Percentiles rank a stretch among this genome's conserved stretches.
These are phyloP conservation scores for Leccinum ochraceum DNA, from an alignment of 768 basidiomycete genomes.

Conservation along the genomic window DNA sequence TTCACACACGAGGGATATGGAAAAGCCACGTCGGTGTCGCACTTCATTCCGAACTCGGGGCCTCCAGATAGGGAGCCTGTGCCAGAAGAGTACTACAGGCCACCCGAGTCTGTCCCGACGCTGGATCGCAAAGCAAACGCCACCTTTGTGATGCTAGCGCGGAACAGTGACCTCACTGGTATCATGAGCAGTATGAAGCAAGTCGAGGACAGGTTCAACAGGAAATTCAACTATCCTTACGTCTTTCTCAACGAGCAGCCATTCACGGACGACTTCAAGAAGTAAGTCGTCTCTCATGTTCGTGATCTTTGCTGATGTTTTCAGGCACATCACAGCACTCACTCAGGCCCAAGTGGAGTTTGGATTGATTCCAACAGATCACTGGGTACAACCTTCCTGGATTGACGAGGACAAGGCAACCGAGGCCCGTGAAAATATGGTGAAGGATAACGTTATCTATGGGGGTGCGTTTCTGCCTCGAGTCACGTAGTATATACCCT, in stretches of 20 bases:
- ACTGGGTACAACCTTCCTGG: constrained; percentile 79
- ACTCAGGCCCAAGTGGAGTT: constrained; percentile 44
- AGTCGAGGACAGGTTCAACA: constrained; percentile 88
- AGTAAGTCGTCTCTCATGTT: constrained; percentile 35
- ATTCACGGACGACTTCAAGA: constrained; percentile 76
- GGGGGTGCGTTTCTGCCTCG: constrained; percentile 44
- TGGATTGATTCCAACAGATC: constrained; percentile 63
- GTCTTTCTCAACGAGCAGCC: constrained; percentile 87
- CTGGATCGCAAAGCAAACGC: constrained; percentile 75
- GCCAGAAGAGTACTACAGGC: constrained; percentile 57
- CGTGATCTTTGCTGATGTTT: constrained; percentile 7
- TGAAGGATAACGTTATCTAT: constrained; percentile 61
- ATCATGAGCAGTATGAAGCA: constrained; percentile 61
- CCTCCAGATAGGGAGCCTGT: constrained; percentile 62
- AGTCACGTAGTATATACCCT: constrained; percentile 4
- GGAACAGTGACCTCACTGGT: constrained; percentile 62
- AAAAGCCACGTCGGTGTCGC: constrained; percentile 41
- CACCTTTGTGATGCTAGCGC: constrained; percentile 76
- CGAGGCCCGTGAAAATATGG: constrained; percentile 60
- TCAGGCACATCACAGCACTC: constrained; percentile 34
- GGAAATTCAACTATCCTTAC: constrained; percentile 77
- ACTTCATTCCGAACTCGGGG: constrained; percentile 22
- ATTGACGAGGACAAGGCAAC: constrained; percentile 73
- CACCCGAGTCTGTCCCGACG: constrained; percentile 35
- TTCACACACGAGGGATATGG: constrained; percentile 45